Conservation (phyloP, 2,329 filamentous ascomycete species). For the Aspergillus sp. region DNA sequence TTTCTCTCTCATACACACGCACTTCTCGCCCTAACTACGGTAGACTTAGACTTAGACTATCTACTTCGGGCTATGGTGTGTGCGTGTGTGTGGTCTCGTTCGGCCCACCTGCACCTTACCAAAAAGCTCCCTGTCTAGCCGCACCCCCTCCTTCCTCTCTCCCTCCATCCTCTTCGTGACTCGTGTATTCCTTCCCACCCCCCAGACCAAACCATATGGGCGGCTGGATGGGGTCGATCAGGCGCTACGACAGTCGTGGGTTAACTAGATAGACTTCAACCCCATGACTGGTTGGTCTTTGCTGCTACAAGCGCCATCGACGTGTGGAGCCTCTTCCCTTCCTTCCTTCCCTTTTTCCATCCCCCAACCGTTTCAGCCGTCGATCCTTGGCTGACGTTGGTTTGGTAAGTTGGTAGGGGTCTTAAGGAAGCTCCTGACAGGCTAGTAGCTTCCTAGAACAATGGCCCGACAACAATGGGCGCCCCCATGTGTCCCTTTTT, state of each 20-base stretch:
- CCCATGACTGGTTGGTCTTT: background rate
- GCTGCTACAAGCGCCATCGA: background rate
- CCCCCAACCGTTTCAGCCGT: constrained; percentile 16
- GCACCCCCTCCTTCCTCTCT: too few species aligned
- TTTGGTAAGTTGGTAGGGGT: background rate
- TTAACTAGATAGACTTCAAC: background rate
- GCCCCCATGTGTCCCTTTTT: too few species aligned
- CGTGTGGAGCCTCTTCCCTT: background rate
- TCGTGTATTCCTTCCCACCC: too few species aligned
- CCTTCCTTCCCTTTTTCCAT: too few species aligned
- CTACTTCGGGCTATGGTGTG: background rate
- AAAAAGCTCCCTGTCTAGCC: background rate
- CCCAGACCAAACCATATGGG: background rate
- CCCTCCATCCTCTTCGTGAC: too few species aligned
- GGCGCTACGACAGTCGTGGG: background rate
- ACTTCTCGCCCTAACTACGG: too few species aligned
- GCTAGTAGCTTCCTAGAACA: background rate
- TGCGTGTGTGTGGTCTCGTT: background rate
- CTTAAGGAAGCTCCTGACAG: background rate
- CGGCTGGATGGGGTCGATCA: background rate
- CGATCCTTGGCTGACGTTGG: constrained; percentile 21
- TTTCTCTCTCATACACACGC: too few species aligned
- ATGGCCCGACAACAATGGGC: background rate
- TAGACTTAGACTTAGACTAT: too few species aligned
- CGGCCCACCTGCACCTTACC: background rate